A percentile compares a stretch with the other conserved stretches of the same genome.
phyloP scores from a whole-genome alignment of 2,329 filamentous ascomycete genomes.

The Aspergillus udagawae region DNA sequence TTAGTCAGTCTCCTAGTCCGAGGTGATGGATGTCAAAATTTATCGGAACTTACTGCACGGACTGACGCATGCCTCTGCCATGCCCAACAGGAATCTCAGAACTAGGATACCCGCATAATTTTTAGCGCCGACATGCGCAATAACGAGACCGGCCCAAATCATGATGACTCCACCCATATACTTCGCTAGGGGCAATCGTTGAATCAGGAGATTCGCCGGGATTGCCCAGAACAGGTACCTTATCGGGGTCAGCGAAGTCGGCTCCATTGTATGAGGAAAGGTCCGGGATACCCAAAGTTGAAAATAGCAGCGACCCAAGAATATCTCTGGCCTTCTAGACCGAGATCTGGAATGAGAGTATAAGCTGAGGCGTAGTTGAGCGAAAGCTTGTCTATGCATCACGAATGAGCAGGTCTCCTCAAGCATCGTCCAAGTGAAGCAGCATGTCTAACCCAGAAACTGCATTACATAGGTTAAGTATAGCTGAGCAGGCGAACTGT shows the following conservation, averaged over 20 bases:
- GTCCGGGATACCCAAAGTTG: constrained; percentile 41
- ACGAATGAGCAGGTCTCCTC: background rate
- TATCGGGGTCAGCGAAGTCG: background rate
- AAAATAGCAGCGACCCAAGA: constrained; percentile 45
- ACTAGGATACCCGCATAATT: constrained; percentile 43
- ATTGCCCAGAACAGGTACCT: constrained; percentile 29
- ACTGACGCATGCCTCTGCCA: constrained; percentile 37
- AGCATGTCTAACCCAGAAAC: constrained; percentile 35
- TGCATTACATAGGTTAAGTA: constrained; percentile 44
- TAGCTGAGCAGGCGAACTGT: constrained; percentile 22
- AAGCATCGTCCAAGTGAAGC: background rate
- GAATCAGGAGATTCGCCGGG: constrained; percentile 40
- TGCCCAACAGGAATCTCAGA: constrained; percentile 46
- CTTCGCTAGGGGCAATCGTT: constrained; percentile 41
- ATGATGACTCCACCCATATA: constrained; percentile 40
- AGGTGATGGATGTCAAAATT: background rate
- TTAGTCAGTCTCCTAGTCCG: background rate
- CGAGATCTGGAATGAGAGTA: constrained; percentile 39
- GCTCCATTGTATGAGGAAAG: background rate
- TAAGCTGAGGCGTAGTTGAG: constrained; percentile 40
- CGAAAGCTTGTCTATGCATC: constrained; percentile 23
- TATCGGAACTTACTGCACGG: constrained; percentile 22
- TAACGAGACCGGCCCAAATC: constrained; percentile 41
- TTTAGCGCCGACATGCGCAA: constrained; percentile 35
- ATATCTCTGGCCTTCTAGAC: constrained; percentile 41